phyloP scores from a whole-genome alignment of 176 grass and related monocot species.

The Oryza punctata region DNA sequence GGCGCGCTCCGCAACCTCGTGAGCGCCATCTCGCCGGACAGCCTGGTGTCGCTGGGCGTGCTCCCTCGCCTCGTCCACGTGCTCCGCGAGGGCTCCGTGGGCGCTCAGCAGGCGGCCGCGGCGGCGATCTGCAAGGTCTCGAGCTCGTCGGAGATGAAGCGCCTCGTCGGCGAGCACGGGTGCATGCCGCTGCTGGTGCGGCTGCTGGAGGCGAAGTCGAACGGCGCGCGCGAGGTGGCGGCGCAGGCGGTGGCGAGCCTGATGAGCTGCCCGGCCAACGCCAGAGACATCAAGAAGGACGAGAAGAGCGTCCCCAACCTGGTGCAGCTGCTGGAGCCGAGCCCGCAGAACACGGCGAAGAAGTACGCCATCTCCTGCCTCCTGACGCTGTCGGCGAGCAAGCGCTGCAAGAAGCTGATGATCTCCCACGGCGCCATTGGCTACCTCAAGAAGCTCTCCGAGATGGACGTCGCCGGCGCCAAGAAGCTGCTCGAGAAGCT shows the following conservation, averaged over 20 bases:
- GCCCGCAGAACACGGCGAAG: constrained; percentile 87
- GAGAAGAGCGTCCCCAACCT: constrained; percentile 97
- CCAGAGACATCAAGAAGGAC: constrained; percentile 80
- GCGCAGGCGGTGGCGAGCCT: constrained; percentile 85
- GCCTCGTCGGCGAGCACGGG: constrained; percentile 71
- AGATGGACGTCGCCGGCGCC: constrained; percentile 76
- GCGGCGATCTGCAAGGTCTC: constrained; percentile 76
- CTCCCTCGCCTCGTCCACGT: constrained; percentile 81
- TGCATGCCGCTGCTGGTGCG: constrained; percentile 70
- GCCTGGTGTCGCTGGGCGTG: constrained; percentile 70
- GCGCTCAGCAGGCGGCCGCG: constrained; percentile 73
- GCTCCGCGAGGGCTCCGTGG: constrained; percentile 72
- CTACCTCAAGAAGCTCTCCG: constrained; percentile 97
- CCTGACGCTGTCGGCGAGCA: constrained; percentile 63
- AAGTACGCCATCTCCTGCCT: constrained; percentile 95
- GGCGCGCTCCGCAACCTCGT: constrained; percentile 81
- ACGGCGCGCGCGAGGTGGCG: constrained; percentile 63
- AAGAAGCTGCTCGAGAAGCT: constrained; percentile 95
- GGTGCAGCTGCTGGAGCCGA: constrained; percentile 92
- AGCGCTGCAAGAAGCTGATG: constrained; percentile 90
- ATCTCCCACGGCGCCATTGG: constrained; percentile 89
- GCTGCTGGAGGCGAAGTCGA: constrained; percentile 88
- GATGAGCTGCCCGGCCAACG: constrained; percentile 63
- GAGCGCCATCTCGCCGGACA: constrained; percentile 59
- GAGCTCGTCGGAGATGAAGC: constrained; percentile 74